Conservation (phyloP, 2,329 filamentous ascomycete genomes). For the Lasiodiplodia gonubiensis region DNA sequence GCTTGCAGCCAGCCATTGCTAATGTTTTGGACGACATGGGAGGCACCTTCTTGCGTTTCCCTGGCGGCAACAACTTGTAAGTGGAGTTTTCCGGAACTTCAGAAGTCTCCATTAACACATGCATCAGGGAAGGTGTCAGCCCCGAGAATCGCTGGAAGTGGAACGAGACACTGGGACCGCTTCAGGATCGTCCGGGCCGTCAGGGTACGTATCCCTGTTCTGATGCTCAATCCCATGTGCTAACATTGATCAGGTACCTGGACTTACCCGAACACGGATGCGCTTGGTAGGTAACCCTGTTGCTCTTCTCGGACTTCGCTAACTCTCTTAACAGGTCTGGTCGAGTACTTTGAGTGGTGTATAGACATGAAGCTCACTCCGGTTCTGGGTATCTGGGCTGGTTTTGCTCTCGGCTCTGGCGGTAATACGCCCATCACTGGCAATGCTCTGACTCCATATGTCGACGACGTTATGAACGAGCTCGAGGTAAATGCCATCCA, state of each 20-base stretch:
- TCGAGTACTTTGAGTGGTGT: constrained; percentile 68
- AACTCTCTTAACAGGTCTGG: constrained; percentile 45
- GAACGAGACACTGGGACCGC: constrained; percentile 60
- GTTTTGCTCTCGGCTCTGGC: constrained; percentile 53
- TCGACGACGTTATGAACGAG: constrained; percentile 66
- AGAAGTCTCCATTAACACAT: background rate
- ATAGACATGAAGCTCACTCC: constrained; percentile 64
- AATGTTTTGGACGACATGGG: constrained; percentile 26
- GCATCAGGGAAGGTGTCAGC: constrained; percentile 44
- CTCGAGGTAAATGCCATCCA: constrained; percentile 51
- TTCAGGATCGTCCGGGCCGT: constrained; percentile 60
- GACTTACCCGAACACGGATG: constrained; percentile 67
- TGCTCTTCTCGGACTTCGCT: background rate
- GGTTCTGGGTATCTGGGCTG: constrained; percentile 64
- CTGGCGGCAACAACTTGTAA: constrained; percentile 63
- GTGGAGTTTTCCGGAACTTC: background rate
- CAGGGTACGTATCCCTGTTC: constrained; percentile 57
- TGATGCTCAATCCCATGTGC: constrained; percentile 32
- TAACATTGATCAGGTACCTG: constrained; percentile 54
- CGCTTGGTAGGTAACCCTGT: constrained; percentile 49
- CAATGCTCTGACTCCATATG: constrained; percentile 59
- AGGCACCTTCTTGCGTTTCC: constrained; percentile 64
- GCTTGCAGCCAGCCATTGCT: constrained; percentile 20
- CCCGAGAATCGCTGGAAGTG: constrained; percentile 53
- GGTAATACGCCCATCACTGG: constrained; percentile 56